Evolutionary conservation across 495 filamentous ascomycete species (phyloP).

Genomic region (Talaromyces nanjingensis): DNA sequence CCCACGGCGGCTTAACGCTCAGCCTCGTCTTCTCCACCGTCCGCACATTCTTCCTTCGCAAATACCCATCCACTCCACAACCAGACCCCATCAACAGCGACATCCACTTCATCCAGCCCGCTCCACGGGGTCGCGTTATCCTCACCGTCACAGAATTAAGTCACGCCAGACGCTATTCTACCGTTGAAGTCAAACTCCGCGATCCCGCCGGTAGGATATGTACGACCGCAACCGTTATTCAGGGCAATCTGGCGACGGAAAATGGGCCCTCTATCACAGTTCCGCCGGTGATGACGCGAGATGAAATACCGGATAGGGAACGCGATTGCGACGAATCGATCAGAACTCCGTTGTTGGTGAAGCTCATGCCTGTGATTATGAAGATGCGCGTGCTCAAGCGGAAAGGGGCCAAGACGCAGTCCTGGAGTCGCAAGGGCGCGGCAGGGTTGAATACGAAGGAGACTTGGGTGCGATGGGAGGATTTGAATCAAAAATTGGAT

Average conservation of each 20-base stretch:
- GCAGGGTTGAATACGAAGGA: constrained; percentile 3
- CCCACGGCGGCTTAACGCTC: constrained; percentile 6
- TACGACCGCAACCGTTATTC: constrained; percentile 1
- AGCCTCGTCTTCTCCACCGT: constrained; percentile 3
- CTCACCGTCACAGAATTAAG: constrained; percentile 3
- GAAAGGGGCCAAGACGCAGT: neutral
- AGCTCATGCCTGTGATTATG: constrained; percentile 4
- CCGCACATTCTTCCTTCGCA: constrained; percentile 3
- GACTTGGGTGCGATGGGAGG: neutral
- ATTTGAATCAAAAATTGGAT: constrained; percentile 2
- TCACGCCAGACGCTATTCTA: constrained; percentile 5
- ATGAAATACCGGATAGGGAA: neutral
- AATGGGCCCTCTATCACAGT: neutral
- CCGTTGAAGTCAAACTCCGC: constrained; percentile 1
- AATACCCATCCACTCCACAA: constrained; percentile 4
- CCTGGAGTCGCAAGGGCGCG: neutral
- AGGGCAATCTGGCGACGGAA: constrained; percentile 6
- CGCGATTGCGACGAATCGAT: neutral
- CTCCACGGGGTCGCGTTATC: neutral
- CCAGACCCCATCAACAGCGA: constrained; percentile 7
- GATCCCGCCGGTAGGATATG: neutral
- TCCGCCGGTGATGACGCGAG: neutral
- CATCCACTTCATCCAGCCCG: constrained; percentile 3
- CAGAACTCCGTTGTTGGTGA: neutral
- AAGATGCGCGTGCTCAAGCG: constrained; percentile 2